Base-by-base conservation (phyloP, 805 yeast genomes). In the Zygotorulaspora florentina region DNA sequence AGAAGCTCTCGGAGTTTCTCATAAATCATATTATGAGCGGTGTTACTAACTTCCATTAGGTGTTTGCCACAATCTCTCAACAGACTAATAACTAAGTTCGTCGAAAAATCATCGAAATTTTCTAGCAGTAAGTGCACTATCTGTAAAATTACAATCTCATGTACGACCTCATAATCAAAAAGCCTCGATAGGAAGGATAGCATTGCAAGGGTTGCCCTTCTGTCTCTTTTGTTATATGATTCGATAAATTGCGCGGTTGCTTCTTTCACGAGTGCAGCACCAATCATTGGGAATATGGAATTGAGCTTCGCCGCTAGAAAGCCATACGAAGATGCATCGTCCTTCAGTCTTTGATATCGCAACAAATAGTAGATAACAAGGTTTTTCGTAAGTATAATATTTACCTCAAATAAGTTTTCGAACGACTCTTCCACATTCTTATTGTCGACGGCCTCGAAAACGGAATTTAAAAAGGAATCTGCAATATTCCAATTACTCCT, bases 231-330 rank as follows among this genome's bases (percentile, higher is more conserved):
- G 53, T 70, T 68, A 61, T 70, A 82, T 0, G 74, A 74, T 50
- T 73, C 71, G 37, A 81, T 73, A 64, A 87, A 86, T 46, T 74
- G 80, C 3, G 80, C 55, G 1, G 84, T 67, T 23, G 83, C 62
- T 48, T 93, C 69, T 8, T 72, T 57, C 0, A 74, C 60, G 27
- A 85, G 51, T 3, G 83, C 60, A 45, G 75, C 75, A 2, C 95
- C 96, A 13, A 87, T 65, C 29, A 76, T 76, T 0, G 95, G 93
- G 3, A 86, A 61, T 52, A 83, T 78, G 4, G 85, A 74, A 62
- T 85, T 84, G 9, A 88, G 42, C 0, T 83, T 72, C 1, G 83
- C 72, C 0, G 77, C 72, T 29, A 88, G 55, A 0, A 85, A 67
- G 0, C 89, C 79, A 53, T 76, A 81, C 1, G 75, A 72, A 0